Evolutionary conservation across 768 basidiomycete species (phyloP), one percentile per base, ranked within the genome.

Genomic region (Exsudoporus frostii): DNA sequence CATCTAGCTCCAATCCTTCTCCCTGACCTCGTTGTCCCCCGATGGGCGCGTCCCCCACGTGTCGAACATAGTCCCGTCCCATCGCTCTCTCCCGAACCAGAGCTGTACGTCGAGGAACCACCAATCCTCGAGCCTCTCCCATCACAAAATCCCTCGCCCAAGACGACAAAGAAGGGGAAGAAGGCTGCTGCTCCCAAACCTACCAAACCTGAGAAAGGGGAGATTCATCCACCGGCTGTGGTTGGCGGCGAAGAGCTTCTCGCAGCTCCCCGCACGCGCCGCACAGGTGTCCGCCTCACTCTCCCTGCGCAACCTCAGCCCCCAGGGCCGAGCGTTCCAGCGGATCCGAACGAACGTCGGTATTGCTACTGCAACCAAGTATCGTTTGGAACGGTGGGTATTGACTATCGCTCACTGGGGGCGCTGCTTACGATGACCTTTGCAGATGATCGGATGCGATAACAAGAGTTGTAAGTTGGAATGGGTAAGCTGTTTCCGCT

Each of bases 401-500:
- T 51, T 34, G 20, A n/a, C 5, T 27, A 19, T 44, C 24, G 22
- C 56, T 58, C 30, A 43, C 32, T 38, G 11, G 45, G 29, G 39
- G 39, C 27, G 25, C 4, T 46, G 39, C 19, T 59, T 42, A 20
- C 30, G 22, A 38, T 24, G 19, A 20, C 24, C n/a, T 39, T 37
- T 24, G 39, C 41, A 89, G 87, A 93, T 96, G 92, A 85, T 96
- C 56, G 92, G 76, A 15, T 96, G 92, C 63, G 92, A 96, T 65
- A 79, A 80, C 57, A 71, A 75, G 39, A 72, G 76, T 15, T 96
- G 92, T 66, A 73, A 79, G 57, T 74, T 76, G 36, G 90, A 93
- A 84, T 96, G 92, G 92, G 92, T 88, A 62, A 67, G 88, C 76
- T 39, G 29, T 32, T 8, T 45, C 45, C 15, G 17, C 25, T 27